Evolutionary conservation across 257 asterid species (phyloP).

Genomic region (Hygrophila difformis): DNA sequence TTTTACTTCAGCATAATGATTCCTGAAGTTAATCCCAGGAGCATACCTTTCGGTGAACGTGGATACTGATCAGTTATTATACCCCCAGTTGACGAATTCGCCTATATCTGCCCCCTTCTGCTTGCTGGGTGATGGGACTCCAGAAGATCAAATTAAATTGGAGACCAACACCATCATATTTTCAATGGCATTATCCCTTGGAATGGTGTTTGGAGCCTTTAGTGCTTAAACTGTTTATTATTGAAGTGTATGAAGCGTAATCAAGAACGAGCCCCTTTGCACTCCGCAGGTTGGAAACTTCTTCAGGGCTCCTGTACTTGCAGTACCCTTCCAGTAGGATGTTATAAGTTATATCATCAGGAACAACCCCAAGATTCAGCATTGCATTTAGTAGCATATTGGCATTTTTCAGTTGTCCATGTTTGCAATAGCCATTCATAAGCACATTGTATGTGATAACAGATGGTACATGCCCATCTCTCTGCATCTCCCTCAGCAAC

Average conservation of each 20-base stretch:
- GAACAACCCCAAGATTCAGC: slow-evolving; percentile 63
- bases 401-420: slow-evolving; percentile 83
- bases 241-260: slow-evolving; percentile 60
- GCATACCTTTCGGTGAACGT: too few species aligned
- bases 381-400: slow-evolving; percentile 69
- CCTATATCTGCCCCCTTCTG: too few species aligned
- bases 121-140: too few species aligned
- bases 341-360: slow-evolving; percentile 82
- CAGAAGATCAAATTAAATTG: too few species aligned
- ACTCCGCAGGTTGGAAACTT: slow-evolving; percentile 34
- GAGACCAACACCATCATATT: too few species aligned
- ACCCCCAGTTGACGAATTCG: too few species aligned
- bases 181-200: slow-evolving; percentile 16
- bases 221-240: slow-evolving; percentile 39
- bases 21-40: too few species aligned
- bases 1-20: too few species aligned
- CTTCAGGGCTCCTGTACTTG: slow-evolving; percentile 37
- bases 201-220: slow-evolving; percentile 24
- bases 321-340: slow-evolving; percentile 75
- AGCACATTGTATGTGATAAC: slow-evolving; percentile 76
- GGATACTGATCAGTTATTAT: too few species aligned
- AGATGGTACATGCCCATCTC: slow-evolving; percentile 42
- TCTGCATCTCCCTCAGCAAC: slow-evolving; percentile 71
- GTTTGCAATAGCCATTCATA: slow-evolving; percentile 74
- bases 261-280: slow-evolving; percentile 82